A percentile compares a stretch with the other conserved stretches of the same genome.
Conservation (phyloP, 129 eudicot species). For the Helichrysum umbraculigerum region DNA sequence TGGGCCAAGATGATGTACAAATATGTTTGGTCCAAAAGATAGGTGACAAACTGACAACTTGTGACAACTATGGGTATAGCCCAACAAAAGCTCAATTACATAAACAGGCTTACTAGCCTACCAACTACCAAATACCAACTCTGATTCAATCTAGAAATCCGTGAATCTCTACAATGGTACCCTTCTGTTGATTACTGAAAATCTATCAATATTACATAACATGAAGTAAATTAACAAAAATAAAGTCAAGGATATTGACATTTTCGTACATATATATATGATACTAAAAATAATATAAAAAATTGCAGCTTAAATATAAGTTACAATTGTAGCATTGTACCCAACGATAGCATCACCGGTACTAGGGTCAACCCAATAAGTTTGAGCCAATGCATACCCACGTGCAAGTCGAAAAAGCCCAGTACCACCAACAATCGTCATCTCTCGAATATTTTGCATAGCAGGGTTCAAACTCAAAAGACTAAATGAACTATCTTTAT, state of each 20-base stretch:
- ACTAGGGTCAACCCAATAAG: slow-evolving; percentile 40
- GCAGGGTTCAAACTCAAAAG: slow-evolving; percentile 52
- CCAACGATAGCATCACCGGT: slow-evolving; percentile 72
- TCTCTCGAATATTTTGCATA: slow-evolving; percentile 48
- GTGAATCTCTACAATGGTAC: not conserved
- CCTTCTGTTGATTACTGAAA: not conserved
- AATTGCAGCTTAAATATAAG: slow-evolving; percentile 38
- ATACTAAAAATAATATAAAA: not conserved
- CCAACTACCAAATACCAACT: not conserved
- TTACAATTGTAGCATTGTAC: slow-evolving; percentile 64
- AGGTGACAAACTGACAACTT: not conserved
- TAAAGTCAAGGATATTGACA: not conserved
- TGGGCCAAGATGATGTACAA: not conserved
- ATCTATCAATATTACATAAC: not conserved
- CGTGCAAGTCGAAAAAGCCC: slow-evolving; percentile 82
- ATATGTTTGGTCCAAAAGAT: not conserved
- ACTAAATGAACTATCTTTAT: slow-evolving; percentile 72
- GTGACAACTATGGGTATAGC: not conserved
- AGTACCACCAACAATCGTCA: slow-evolving; percentile 79
- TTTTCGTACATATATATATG: too few relatives aligned
- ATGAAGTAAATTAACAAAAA: not conserved
- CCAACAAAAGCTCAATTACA: not conserved
- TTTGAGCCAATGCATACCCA: slow-evolving; percentile 67
- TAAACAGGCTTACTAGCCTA: not conserved
- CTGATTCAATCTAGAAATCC: not conserved